Percentiles rank a stretch among this genome's conserved stretches.
Conservation (phyloP, 2,329 filamentous ascomycete genomes). For the Botrytis byssoidea region DNA sequence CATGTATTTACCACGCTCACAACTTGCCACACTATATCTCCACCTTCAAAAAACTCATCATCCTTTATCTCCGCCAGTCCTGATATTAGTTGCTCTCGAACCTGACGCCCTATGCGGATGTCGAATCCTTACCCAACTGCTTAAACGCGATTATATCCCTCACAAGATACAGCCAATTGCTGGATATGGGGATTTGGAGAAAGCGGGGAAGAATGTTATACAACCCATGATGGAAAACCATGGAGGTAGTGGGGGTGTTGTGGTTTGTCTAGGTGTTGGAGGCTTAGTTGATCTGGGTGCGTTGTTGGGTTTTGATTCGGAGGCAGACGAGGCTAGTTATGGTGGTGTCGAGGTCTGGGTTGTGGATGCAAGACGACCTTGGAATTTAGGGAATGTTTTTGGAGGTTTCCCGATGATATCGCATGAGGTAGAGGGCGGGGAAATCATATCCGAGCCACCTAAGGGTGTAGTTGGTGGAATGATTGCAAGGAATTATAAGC, state of each 20-base stretch:
- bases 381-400: constrained; percentile 94
- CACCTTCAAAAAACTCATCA: constrained; percentile 85
- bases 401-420: constrained; percentile 60
- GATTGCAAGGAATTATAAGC: constrained; percentile 68
- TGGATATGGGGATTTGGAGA: constrained; percentile 85
- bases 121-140: constrained; percentile 85
- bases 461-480: constrained; percentile 70
- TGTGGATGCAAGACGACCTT: constrained; percentile 85
- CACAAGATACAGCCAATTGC: constrained; percentile 96
- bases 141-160: constrained; percentile 95
- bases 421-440: constrained; percentile 46
- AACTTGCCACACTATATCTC: constrained; percentile 87
- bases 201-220: constrained; percentile 75
- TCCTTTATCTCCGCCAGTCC: constrained; percentile 84
- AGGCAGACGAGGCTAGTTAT: constrained; percentile 64
- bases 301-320: constrained; percentile 70
- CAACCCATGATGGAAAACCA: constrained; percentile 80
- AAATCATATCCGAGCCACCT: constrained; percentile 48
- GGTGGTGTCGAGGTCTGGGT: constrained; percentile 94
- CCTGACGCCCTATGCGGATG: constrained; percentile 94
- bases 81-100: constrained; percentile 89
- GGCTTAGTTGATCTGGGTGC: constrained; percentile 85
- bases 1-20: constrained; percentile 92
- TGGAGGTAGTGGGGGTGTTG: constrained; percentile 82
- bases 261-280: constrained; percentile 89